Evolutionary conservation across 192 early-diverging fungal species (phyloP).

Genomic region (Phycomyces blakesleeanus): DNA sequence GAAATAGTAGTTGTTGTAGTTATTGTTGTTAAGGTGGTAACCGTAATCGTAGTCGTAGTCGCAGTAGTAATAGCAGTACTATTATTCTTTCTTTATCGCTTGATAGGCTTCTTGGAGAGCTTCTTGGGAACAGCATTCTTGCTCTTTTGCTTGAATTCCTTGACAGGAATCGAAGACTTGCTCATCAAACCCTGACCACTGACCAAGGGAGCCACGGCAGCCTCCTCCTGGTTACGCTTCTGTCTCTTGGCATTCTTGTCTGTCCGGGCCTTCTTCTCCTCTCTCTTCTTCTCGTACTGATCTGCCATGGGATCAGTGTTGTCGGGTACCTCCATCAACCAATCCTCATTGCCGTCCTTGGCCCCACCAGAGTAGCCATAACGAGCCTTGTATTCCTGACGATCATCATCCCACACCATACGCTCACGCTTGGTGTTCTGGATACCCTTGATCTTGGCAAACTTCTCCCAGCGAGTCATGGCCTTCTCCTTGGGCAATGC

Average conservation of each 20-base stretch:
- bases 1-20: too few species aligned
- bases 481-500: constrained; percentile 87
- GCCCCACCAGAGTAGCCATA: constrained; percentile 87
- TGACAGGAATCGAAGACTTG: neutral
- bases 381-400: constrained; percentile 79
- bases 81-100: too few species aligned
- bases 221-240: constrained; percentile 83
- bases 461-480: constrained; percentile 97
- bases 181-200: constrained; percentile 51
- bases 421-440: constrained; percentile 76
- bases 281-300: constrained; percentile 70
- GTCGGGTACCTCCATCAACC: constrained; percentile 90
- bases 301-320: constrained; percentile 83
- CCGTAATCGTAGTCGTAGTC: too few species aligned
- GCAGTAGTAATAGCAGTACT: too few species aligned
- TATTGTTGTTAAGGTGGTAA: too few species aligned
- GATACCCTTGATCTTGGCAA: constrained; percentile 95
- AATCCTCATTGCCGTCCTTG: constrained; percentile 74
- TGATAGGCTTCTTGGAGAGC: too few species aligned
- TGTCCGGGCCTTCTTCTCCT: constrained; percentile 86
- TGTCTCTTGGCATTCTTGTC: constrained; percentile 86
- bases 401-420: constrained; percentile 80
- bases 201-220: constrained; percentile 49
- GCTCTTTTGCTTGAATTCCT: neutral
- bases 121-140: neutral